Percentiles rank a stretch among this genome's conserved stretches.
Evolutionary conservation across 805 yeast genomes (phyloP).

Genomic region (Dipodascus geniculatus): DNA sequence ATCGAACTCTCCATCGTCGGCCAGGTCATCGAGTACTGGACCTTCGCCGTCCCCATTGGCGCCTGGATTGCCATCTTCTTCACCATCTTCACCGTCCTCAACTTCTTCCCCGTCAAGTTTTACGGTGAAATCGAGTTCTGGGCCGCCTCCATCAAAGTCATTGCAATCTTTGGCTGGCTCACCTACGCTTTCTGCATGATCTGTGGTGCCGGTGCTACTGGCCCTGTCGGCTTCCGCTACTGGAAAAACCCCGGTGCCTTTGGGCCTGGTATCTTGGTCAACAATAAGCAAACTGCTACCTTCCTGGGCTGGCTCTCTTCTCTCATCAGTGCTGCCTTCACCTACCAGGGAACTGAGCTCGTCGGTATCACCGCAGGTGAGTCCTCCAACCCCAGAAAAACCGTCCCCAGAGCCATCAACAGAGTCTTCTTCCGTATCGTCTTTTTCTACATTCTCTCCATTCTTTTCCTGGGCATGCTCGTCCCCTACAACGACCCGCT

Average conservation of each 20-base stretch:
- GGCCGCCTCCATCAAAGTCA: conserved; percentile 52
- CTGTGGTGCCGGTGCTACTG: conserved; percentile 46
- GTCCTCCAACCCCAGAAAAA: conserved; percentile 43
- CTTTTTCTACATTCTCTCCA: conserved; percentile 38
- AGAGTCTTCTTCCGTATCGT: conserved; percentile 45
- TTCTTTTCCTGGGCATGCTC: conserved; percentile 44
- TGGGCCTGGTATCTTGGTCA: conserved; percentile 17
- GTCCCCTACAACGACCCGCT: conserved; percentile 44
- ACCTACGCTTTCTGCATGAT: conserved; percentile 37
- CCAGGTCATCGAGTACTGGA: conserved; percentile 37
- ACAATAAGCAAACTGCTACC: not conserved
- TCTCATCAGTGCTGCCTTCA: conserved; percentile 46
- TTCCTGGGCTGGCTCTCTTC: conserved; percentile 36
- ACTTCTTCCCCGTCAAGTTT: conserved; percentile 39
- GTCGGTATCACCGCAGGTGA: conserved; percentile 55
- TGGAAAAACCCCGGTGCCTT: conserved; percentile 42
- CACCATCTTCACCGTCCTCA: conserved; percentile 35
- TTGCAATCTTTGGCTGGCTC: conserved; percentile 52
- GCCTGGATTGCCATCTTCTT: conserved; percentile 44
- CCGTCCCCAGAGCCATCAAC: conserved; percentile 46
- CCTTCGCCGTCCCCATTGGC: conserved; percentile 26
- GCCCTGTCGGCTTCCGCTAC: conserved; percentile 41
- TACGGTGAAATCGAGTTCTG: conserved; percentile 56
- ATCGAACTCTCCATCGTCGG: conserved; percentile 38
- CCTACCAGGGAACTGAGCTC: conserved; percentile 46